Percentiles rank a stretch among this genome's conserved stretches.
These are phyloP conservation scores for Rhytidhysteron rufulum DNA, from an alignment of 2,329 filamentous ascomycete species.

Conservation along the genomic window DNA sequence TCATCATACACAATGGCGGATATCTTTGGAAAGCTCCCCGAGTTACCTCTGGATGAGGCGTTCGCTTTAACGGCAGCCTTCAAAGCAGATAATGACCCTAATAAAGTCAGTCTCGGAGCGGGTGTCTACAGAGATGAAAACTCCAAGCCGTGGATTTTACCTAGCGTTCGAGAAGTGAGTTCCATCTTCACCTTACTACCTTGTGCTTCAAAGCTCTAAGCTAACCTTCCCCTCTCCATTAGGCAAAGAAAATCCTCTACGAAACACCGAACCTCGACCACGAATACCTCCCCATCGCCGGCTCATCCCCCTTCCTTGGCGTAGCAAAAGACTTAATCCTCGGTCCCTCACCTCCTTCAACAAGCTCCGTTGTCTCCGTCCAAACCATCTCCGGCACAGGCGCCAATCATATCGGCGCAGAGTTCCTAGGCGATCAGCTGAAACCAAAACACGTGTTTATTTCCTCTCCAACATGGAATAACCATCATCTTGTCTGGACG, in stretches of 20 bases:
- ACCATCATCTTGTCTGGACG: slow-evolving; percentile 97
- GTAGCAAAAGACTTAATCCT: slow-evolving; percentile 91
- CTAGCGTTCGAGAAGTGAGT: slow-evolving; percentile 90
- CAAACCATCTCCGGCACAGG: slow-evolving; percentile 98
- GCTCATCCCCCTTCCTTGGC: slow-evolving; percentile 76
- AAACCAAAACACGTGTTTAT: slow-evolving; percentile 70
- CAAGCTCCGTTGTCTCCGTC: slow-evolving; percentile 69
- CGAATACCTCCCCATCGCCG: slow-evolving; percentile 96
- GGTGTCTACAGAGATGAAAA: slow-evolving; percentile 94
- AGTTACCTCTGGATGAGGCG: slow-evolving; percentile 86
- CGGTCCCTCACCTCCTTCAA: no score
- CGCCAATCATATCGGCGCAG: slow-evolving; percentile 85
- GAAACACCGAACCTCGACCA: slow-evolving; percentile 90
- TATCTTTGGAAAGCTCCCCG: no score
- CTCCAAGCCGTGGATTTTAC: slow-evolving; percentile 95
- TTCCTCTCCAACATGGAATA: slow-evolving; percentile 95
- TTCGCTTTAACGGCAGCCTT: slow-evolving; percentile 91
- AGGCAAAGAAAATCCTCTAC: slow-evolving; percentile 89
- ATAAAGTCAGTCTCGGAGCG: slow-evolving; percentile 93
- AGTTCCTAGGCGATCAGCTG: slow-evolving; percentile 94
- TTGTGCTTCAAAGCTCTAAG: slow-evolving; percentile 4
- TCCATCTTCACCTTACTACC: slow-evolving; percentile 1
- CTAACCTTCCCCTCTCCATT: slow-evolving; percentile 18
- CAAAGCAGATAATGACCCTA: slow-evolving; percentile 67
- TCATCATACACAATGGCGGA: no score